These are phyloP conservation scores for Strobilomyces echinocephalus DNA, from an alignment of 768 basidiomycete species.

Conservation along the genomic window DNA sequence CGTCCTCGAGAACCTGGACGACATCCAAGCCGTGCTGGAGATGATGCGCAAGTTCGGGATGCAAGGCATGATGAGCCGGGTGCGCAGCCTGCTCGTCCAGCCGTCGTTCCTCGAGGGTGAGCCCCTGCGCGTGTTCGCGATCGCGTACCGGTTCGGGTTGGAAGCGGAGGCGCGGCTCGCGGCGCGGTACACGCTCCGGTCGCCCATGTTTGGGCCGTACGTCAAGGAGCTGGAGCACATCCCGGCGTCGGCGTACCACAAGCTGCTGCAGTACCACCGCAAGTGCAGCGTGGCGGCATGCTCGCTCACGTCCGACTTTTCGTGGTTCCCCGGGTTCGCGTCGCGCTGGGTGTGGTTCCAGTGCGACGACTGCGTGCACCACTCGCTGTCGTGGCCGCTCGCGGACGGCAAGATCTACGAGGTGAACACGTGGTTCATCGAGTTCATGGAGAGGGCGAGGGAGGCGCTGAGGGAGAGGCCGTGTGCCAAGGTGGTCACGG, in stretches of 20 bases:
- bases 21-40: slow-evolving; percentile 32
- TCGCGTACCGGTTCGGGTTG: slow-evolving; percentile 35
- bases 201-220: slow-evolving; percentile 33
- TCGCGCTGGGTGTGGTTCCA: slow-evolving; percentile 38
- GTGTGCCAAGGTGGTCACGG: slow-evolving; percentile 27
- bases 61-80: slow-evolving; percentile 27
- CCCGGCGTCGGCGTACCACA: slow-evolving; percentile 33
- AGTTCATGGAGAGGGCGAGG: slow-evolving; percentile 32
- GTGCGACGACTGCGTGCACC: slow-evolving; percentile 35
- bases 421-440: slow-evolving; percentile 33
- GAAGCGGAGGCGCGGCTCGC: slow-evolving; percentile 33
- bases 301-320: slow-evolving; percentile 32
- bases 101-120: slow-evolving; percentile 26
- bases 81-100: slow-evolving; percentile 26
- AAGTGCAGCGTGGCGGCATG: slow-evolving; percentile 29
- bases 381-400: slow-evolving; percentile 31
- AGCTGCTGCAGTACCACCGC: slow-evolving; percentile 34
- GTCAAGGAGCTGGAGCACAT: slow-evolving; percentile 36
- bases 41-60: slow-evolving; percentile 39
- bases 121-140: slow-evolving; percentile 36
- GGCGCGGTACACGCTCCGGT: slow-evolving; percentile 32
- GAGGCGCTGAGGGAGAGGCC: slow-evolving; percentile 29
- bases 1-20: slow-evolving; percentile 29
- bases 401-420: slow-evolving; percentile 34
- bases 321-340: slow-evolving; percentile 34